phyloP scores from a whole-genome alignment of 1,284 basidiomycete species.

The Pseudomicrostroma phylloplanum region DNA sequence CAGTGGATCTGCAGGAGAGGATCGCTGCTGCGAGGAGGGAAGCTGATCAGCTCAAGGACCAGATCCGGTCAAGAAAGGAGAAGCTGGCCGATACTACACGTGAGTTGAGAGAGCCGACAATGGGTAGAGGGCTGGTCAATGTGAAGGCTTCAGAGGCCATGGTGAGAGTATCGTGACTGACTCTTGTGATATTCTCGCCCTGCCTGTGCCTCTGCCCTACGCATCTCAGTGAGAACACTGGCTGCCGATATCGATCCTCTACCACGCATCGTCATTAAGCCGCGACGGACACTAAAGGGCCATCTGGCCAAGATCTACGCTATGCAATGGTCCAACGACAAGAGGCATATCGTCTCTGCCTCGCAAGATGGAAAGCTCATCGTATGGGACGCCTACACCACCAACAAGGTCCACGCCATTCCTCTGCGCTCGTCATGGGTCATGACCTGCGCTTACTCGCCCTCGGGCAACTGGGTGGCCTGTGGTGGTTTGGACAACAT shows the following conservation, averaged over 20 bases:
- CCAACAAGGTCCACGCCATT: constrained; percentile 99
- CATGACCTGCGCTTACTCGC: constrained; percentile 99
- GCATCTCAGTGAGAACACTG: constrained; percentile 74
- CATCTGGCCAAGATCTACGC: constrained; percentile 99
- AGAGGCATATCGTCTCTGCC: constrained; percentile 92
- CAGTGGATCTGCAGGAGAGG: constrained; percentile 52
- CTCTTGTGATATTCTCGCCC: no score
- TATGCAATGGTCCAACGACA: constrained; percentile 97
- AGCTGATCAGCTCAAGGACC: constrained; percentile 92
- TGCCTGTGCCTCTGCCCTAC: neutral
- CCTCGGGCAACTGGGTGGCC: constrained; percentile 91
- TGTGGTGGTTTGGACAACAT: constrained; percentile 99
- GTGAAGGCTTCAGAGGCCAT: no score
- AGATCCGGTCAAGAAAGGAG: constrained; percentile 88
- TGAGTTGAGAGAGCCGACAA: constrained; percentile 57
- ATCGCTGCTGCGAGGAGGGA: constrained; percentile 94
- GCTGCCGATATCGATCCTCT: constrained; percentile 89
- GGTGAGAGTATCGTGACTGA: no score
- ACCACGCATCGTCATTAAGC: constrained; percentile 90
- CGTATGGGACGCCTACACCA: constrained; percentile 99
- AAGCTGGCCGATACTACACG: constrained; percentile 91
- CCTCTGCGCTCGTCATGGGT: constrained; percentile 96
- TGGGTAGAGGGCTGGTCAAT: neutral
- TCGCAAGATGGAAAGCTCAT: constrained; percentile 99
- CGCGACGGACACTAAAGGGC: constrained; percentile 85